These are phyloP conservation scores for Selaginella moellendorffii DNA, from an alignment of 75 land plant species.

Conservation along the genomic window DNA sequence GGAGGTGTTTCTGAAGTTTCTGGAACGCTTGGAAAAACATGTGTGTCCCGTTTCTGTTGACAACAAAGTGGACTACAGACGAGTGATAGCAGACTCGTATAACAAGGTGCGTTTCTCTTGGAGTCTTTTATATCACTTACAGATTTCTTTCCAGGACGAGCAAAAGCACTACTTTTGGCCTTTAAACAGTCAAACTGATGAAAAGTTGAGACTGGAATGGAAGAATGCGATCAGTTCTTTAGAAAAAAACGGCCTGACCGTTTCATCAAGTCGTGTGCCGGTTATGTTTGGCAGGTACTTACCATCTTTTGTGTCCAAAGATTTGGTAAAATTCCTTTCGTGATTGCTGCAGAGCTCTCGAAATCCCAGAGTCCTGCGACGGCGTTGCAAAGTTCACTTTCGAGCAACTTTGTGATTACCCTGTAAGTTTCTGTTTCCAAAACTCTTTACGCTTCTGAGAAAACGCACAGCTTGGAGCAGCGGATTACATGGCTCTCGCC, in stretches of 20 bases:
- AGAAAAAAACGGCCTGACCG: slow-evolving; percentile 23
- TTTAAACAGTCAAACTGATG: slow-evolving; percentile 21
- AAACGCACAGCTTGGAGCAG: slow-evolving; percentile 71
- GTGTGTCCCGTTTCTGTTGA: slow-evolving; percentile 54
- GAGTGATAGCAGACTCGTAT: slow-evolving; percentile 11
- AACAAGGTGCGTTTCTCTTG: background rate
- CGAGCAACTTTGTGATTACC: slow-evolving; percentile 82
- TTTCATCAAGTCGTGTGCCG: slow-evolving; percentile 36
- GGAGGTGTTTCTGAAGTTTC: slow-evolving; percentile 57
- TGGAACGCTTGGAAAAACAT: slow-evolving; percentile 45
- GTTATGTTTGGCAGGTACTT: slow-evolving; percentile 99
- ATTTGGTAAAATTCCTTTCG: too few relatives aligned
- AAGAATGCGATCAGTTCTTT: slow-evolving; percentile 19
- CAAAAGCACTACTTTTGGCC: slow-evolving; percentile 71
- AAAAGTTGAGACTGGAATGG: slow-evolving; percentile 51
- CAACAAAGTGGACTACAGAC: slow-evolving; percentile 74
- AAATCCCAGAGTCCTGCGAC: slow-evolving; percentile 70
- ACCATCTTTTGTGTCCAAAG: too few relatives aligned
- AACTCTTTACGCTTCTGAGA: background rate
- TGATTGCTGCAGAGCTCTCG: slow-evolving; percentile 37
- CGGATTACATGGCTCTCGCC: slow-evolving; percentile 90
- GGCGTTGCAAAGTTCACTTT: slow-evolving; percentile 82
- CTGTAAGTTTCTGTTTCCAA: slow-evolving; percentile 31
- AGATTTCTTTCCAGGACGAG: slow-evolving; percentile 17
- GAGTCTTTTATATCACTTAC: background rate